Evolutionary conservation across 1,139 yeast genomes (phyloP), one percentile per base, ranked within the genome.

Genomic region (Yamadazyma diospyri): DNA sequence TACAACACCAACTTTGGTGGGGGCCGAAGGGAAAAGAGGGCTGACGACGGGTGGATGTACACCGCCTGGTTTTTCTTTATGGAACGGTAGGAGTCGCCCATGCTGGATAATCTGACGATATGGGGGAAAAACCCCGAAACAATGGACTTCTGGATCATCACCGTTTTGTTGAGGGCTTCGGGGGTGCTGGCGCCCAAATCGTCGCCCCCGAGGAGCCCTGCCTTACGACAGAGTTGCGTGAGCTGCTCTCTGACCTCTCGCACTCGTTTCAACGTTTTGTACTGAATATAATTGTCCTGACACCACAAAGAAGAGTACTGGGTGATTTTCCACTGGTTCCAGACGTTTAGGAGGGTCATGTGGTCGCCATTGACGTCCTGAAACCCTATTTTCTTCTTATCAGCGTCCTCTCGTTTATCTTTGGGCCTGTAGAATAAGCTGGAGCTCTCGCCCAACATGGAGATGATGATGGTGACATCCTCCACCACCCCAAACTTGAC

Each of bases 301-400:
- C 97, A 89, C 98, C 98, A 92, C 36, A 78, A 76, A 27, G 64
- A 64, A 1, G 95, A 82, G 50, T 61, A 83, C 0, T 81, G 86
- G 2, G 78, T 71, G 4, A 75, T 82, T 4, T 56, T 72, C 95
- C 96, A 92, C 44, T 76, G 81, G 16, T 75, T 67, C 76, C 83
- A 92, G 1, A 89, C 70, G 42, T 81, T 81, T 26, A 89, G 58
- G 23, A 87, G 64, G 1, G 89, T 72, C 38, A 86, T 56, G 48
- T 88, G 97, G 52, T 92, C 98, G 10, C 87, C 82, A 9, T 59
- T 48, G 2, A 67, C 61, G 28, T 70, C 65, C 2, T 60, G 56
- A 50, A 85, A 82, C 9, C 68, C 55, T 29, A 72, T 75, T 31
- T 76, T 69, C 4, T 80, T 78, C 41, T 69, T 67, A 41, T 81